A percentile compares a stretch with the other conserved stretches of the same genome.
These are phyloP conservation scores for Podila minutissima DNA, from an alignment of 192 early-diverging fungal species.

Conservation along the genomic window DNA sequence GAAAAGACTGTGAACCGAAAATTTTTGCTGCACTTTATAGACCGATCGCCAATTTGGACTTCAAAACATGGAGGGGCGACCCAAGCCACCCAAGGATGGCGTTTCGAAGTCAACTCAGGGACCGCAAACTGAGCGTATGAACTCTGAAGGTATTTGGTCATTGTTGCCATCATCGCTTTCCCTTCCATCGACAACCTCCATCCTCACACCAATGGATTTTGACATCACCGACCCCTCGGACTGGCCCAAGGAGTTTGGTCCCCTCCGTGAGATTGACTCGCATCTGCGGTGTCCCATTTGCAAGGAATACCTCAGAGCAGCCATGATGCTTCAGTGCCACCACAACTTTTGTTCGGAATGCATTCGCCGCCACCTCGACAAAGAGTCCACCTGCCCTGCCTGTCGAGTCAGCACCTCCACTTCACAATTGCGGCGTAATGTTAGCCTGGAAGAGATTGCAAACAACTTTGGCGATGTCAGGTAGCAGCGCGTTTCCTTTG, in stretches of 20 bases:
- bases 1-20: background rate
- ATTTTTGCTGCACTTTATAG: constrained; percentile 5
- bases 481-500: background rate
- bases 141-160: background rate
- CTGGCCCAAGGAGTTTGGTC: constrained; percentile 60
- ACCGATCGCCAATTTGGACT: background rate
- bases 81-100: background rate
- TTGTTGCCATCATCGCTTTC: background rate
- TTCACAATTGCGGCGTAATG: constrained; percentile 32
- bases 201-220: constrained; percentile 23
- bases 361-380: constrained; percentile 67
- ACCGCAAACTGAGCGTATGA: background rate
- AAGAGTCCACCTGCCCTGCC: constrained; percentile 71
- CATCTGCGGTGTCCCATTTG: constrained; percentile 80
- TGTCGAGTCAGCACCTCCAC: constrained; percentile 60
- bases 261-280: constrained; percentile 69
- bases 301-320: constrained; percentile 72
- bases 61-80: background rate
- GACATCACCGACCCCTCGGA: constrained; percentile 77
- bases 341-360: constrained; percentile 86
- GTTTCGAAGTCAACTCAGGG: background rate
- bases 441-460: constrained; percentile 36
- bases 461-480: constrained; percentile 40
- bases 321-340: constrained; percentile 70
- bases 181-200: background rate